Percentiles rank a stretch among this genome's conserved stretches.
Evolutionary conservation across 164 flowering plant species (phyloP).

Genomic region (Chloranthus sessilifolius): DNA sequence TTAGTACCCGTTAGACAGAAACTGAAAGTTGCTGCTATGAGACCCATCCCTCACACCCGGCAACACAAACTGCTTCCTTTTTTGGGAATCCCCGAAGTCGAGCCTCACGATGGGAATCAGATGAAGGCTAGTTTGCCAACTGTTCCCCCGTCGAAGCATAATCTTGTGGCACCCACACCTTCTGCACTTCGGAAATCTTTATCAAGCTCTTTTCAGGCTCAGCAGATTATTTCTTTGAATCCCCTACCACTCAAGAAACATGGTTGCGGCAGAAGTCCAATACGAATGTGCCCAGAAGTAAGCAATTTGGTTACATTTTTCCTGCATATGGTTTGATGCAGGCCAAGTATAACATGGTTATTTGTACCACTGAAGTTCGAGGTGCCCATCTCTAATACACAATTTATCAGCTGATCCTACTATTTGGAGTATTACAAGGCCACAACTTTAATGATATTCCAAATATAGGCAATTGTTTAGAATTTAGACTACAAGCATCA

Average conservation of each 20-base stretch:
- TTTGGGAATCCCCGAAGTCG: conserved; percentile 45
- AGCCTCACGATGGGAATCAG: conserved; percentile 46
- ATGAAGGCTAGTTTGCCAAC: conserved; percentile 37
- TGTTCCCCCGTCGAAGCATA: conserved; percentile 47
- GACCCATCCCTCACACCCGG: conserved; percentile 83
- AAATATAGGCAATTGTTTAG: too few relatives aligned
- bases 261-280: conserved; percentile 86
- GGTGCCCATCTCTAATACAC: too few relatives aligned
- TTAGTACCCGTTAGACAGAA: conserved; percentile 31
- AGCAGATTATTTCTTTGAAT: conserved; percentile 81
- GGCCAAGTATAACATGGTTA: too few relatives aligned
- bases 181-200: conserved; percentile 51
- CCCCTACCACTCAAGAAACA: conserved; percentile 97
- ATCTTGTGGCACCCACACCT: conserved; percentile 37
- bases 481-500: too few relatives aligned
- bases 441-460: too few relatives aligned
- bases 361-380: too few relatives aligned
- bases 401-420: too few relatives aligned
- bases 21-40: conserved; percentile 73
- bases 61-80: conserved; percentile 78
- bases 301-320: conserved; percentile 7
- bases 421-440: too few relatives aligned
- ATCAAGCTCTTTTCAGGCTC: conserved; percentile 71
- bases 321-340: neutral
- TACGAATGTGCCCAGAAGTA: conserved; percentile 90